phyloP scores from a whole-genome alignment of 768 basidiomycete species.

The Naganishia friedmannii region DNA sequence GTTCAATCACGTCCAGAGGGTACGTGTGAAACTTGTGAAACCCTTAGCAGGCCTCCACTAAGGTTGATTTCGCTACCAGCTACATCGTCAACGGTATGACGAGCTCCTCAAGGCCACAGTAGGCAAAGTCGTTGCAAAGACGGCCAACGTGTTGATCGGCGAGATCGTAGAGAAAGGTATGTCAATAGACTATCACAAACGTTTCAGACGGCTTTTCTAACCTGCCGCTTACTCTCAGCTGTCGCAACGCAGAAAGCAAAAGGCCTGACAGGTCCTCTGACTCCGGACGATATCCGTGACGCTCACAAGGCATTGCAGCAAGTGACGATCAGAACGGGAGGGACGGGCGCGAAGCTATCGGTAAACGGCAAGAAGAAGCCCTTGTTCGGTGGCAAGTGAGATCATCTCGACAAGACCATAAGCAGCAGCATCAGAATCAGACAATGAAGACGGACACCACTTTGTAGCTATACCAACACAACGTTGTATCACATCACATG shows the following conservation, averaged over 20 bases:
- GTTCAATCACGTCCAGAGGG: conserved; percentile 20
- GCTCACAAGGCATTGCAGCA: conserved; percentile 10
- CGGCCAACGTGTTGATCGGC: conserved; percentile 17
- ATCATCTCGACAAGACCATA: background rate
- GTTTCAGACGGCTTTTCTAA: background rate
- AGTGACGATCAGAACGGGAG: conserved; percentile 11
- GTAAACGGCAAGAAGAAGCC: conserved; percentile 13
- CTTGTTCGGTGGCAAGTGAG: conserved; percentile 17
- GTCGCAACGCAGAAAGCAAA: conserved; percentile 8
- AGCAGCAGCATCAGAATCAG: background rate
- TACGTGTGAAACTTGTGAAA: background rate
- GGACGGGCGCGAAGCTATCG: conserved; percentile 12
- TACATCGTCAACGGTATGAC: conserved; percentile 21
- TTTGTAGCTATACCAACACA: background rate
- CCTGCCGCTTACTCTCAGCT: background rate
- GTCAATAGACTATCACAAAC: background rate
- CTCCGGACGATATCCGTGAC: conserved; percentile 15
- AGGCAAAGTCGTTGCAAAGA: conserved; percentile 14
- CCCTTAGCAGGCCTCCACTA: background rate
- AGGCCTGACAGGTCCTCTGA: conserved; percentile 9
- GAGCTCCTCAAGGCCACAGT: conserved; percentile 18
- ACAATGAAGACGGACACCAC: background rate
- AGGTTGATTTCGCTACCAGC: background rate
- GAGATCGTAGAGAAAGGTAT: conserved; percentile 17
- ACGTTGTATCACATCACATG: conserved; percentile 7